These are phyloP conservation scores for Botryotinia narcissicola DNA, from an alignment of 2,329 filamentous ascomycete species.

Conservation along the genomic window DNA sequence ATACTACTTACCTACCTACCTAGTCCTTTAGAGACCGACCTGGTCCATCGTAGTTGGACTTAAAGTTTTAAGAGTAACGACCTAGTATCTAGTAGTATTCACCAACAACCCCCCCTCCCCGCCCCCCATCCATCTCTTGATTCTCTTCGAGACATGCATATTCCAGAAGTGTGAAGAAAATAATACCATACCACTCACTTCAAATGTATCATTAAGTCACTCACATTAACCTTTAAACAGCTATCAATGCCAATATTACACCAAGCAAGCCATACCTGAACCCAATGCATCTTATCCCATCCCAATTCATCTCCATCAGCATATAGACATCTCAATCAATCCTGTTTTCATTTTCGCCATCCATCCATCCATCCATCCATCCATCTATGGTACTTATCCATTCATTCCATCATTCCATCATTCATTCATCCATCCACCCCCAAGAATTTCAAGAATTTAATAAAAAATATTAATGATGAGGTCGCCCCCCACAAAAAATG, in stretches of 20 bases:
- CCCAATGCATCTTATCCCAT: neutral
- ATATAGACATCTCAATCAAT: neutral
- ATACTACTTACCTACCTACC: neutral
- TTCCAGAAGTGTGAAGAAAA: neutral
- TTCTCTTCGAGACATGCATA: neutral
- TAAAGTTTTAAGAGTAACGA: neutral
- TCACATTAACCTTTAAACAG: neutral
- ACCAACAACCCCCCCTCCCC: neutral
- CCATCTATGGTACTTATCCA: too few species aligned
- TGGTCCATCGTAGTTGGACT: neutral
- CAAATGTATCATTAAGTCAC: neutral
- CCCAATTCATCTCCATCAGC: neutral
- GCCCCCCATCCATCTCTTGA: neutral
- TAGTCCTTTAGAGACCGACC: neutral
- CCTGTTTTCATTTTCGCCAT: constrained; percentile 3
- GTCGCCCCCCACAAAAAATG: constrained; percentile 3
- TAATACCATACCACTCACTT: neutral
- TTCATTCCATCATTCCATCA: neutral
- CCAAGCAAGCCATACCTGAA: neutral
- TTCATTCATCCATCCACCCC: neutral
- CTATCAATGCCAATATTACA: neutral
- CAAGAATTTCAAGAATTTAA: neutral
- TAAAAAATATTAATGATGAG: neutral
- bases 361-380: neutral
- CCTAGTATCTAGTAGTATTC: neutral